Percentiles rank a stretch among this genome's conserved stretches.
These are phyloP conservation scores for Dothideomycetes sp. DNA, from an alignment of 2,329 filamentous ascomycete genomes.

Conservation along the genomic window DNA sequence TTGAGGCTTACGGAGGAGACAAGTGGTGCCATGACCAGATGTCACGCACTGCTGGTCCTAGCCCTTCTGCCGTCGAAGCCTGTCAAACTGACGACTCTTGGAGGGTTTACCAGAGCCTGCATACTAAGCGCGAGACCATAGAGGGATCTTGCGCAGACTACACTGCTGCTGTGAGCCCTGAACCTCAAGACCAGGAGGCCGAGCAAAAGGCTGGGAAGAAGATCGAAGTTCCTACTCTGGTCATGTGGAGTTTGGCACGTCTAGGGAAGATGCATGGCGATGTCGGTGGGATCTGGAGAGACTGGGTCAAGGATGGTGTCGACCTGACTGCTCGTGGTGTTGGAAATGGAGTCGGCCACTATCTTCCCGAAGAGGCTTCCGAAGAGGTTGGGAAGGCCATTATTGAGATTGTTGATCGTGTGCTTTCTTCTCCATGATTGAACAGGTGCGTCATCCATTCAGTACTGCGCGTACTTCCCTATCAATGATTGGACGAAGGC, in stretches of 20 bases:
- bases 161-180: constrained; percentile 29
- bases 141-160: constrained; percentile 38
- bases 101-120: constrained; percentile 33
- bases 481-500: no score
- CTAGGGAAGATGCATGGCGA: constrained; percentile 32
- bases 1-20: constrained; percentile 31
- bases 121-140: constrained; percentile 31
- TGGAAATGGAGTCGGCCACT: constrained; percentile 32
- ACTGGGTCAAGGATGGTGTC: constrained; percentile 30
- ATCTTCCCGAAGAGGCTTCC: constrained; percentile 35
- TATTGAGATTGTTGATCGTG: constrained; percentile 11
- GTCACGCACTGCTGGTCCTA: constrained; percentile 16
- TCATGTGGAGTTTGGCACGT: constrained; percentile 32
- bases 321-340: constrained; percentile 22
- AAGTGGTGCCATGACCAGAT: constrained; percentile 27
- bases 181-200: constrained; percentile 30
- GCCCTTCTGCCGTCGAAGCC: constrained; percentile 19
- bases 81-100: constrained; percentile 26
- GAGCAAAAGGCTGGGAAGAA: constrained; percentile 36
- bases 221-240: constrained; percentile 29
- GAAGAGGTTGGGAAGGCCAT: constrained; percentile 22
- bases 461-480: no score
- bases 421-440: no score
- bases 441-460: no score
- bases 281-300: constrained; percentile 31